These are phyloP conservation scores for Nemania serpens DNA, from an alignment of 2,329 filamentous ascomycete genomes.

Conservation along the genomic window DNA sequence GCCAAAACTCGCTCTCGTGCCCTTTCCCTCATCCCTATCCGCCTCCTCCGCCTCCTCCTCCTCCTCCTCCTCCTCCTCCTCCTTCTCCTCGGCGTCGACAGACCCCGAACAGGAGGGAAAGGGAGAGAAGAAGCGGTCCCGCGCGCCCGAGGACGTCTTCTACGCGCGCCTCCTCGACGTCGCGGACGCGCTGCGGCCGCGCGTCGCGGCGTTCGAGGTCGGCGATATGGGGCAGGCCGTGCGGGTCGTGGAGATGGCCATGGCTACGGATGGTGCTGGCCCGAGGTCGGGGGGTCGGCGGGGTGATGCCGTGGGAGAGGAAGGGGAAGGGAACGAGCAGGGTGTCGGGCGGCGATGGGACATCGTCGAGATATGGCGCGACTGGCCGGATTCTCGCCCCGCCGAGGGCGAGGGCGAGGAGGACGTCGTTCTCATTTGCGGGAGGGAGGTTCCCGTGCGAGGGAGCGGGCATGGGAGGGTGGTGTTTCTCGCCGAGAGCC, in stretches of 20 bases:
- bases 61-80: no score
- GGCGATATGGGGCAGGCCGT: conserved; percentile 70
- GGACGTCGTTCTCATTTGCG: conserved; percentile 30
- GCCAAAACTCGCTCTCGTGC: conserved; percentile 78
- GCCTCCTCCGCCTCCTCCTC: not conserved
- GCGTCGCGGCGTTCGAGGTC: conserved; percentile 70
- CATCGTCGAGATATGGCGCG: conserved; percentile 71
- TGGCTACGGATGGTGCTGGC: conserved; percentile 9
- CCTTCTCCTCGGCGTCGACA: no score
- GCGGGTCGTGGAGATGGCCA: conserved; percentile 61
- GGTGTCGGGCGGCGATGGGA: conserved; percentile 35
- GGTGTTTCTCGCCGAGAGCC: conserved; percentile 42
- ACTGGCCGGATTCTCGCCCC: conserved; percentile 58
- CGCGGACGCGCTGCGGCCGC: conserved; percentile 54
- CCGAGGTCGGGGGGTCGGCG: not conserved
- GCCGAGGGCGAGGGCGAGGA: conserved; percentile 35
- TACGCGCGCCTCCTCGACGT: conserved; percentile 68
- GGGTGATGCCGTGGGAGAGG: no score
- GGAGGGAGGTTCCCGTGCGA: conserved; percentile 44
- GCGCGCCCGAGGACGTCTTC: conserved; percentile 59
- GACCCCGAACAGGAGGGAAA: no score
- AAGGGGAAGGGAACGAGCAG: no score
- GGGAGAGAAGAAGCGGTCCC: no score
- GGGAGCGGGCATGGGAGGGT: conserved; percentile 56
- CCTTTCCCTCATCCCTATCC: conserved; percentile 35